These are phyloP conservation scores for Cymbopogon flexuosus DNA, from an alignment of 202 grass and related monocot genomes.

Conservation along the genomic window DNA sequence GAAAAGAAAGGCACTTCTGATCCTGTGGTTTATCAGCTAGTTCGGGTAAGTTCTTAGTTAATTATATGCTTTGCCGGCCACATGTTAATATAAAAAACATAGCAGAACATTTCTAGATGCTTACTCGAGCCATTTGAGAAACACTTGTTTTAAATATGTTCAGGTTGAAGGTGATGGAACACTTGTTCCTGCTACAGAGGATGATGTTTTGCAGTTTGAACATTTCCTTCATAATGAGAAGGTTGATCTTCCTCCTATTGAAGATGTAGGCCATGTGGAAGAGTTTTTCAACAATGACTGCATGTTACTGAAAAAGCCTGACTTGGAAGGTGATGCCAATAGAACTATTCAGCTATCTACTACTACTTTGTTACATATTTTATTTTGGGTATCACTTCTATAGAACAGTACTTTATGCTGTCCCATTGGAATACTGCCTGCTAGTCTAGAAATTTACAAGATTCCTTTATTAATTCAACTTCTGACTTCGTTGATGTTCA, in stretches of 20 bases:
- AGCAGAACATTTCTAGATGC: background rate
- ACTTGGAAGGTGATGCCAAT: slow-evolving; percentile 59
- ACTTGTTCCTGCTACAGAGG: slow-evolving; percentile 87
- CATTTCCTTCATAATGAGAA: slow-evolving; percentile 70
- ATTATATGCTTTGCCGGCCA: background rate
- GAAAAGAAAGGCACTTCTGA: slow-evolving; percentile 49
- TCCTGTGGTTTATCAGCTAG: slow-evolving; percentile 92
- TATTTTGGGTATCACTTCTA: slow-evolving; percentile 19
- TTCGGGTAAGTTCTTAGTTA: slow-evolving; percentile 61
- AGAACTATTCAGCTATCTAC: slow-evolving; percentile 17
- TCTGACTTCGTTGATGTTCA: background rate
- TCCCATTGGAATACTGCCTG: background rate
- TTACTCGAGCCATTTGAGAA: slow-evolving; percentile 24
- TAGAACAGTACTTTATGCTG: slow-evolving; percentile 14
- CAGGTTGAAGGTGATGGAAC: slow-evolving; percentile 99
- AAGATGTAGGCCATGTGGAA: slow-evolving; percentile 46
- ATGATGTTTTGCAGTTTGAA: slow-evolving; percentile 85
- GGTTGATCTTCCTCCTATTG: slow-evolving; percentile 49
- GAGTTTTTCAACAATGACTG: slow-evolving; percentile 48
- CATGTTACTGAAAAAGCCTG: slow-evolving; percentile 46
- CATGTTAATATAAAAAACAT: slow-evolving; percentile 3
- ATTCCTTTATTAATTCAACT: slow-evolving; percentile 24
- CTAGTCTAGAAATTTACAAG: slow-evolving; percentile 17
- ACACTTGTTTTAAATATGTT: slow-evolving; percentile 15
- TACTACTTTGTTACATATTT: slow-evolving; percentile 19